A percentile compares a stretch with the other conserved stretches of the same genome.
Conservation (phyloP, 441 rosid genomes). For the Brassica hybrid region DNA sequence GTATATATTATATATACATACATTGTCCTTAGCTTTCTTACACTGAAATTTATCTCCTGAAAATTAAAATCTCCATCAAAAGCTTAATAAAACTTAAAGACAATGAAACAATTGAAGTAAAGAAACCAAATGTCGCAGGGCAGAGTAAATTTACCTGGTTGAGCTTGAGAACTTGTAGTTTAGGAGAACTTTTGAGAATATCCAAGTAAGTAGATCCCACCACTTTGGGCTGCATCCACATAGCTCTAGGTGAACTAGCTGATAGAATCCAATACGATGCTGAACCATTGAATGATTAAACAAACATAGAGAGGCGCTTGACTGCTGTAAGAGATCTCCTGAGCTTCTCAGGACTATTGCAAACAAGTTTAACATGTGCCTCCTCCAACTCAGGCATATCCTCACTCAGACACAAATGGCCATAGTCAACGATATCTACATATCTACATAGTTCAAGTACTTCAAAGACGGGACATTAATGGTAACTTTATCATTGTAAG, state of each 20-base stretch:
- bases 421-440: not conserved
- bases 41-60: no score
- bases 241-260: constrained; percentile 1
- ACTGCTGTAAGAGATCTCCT: constrained; percentile 4
- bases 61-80: no score
- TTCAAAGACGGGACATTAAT: not conserved
- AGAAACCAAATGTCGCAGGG: not conserved
- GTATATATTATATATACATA: not conserved
- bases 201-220: constrained; percentile 11
- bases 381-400: not conserved
- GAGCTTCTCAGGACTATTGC: not conserved
- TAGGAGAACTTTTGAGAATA: constrained; percentile 2
- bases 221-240: constrained; percentile 6
- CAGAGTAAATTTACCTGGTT: not conserved
- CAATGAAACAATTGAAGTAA: not conserved
- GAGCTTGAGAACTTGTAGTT: constrained; percentile 6
- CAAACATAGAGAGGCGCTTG: constrained; percentile 3
- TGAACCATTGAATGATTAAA: not conserved
- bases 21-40: not conserved
- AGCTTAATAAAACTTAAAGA: not conserved
- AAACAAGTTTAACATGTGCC: constrained; percentile 2
- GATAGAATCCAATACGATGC: not conserved
- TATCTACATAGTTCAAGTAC: not conserved
- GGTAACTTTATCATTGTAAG: not conserved
- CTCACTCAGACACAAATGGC: constrained; percentile 1